A percentile compares a stretch with the other conserved stretches of the same genome.
Evolutionary conservation across 2,329 filamentous ascomycete species (phyloP).

Genomic region (Curvularia lunata): DNA sequence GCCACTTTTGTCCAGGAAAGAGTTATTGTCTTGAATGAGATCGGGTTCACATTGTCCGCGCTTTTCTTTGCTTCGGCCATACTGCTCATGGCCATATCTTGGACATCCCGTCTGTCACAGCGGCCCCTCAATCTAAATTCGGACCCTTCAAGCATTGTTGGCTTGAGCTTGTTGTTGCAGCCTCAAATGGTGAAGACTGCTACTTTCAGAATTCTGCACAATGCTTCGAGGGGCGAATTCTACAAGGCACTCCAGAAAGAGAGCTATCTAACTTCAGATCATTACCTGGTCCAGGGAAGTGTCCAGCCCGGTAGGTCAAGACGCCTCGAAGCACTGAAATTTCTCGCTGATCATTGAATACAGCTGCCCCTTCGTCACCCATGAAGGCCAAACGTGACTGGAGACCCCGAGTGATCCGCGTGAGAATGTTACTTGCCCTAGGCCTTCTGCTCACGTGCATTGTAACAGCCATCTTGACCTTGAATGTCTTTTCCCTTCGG

Average conservation of each 20-base stretch:
- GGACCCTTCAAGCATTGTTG: no score
- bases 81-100: constrained; percentile 1
- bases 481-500: not conserved
- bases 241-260: not conserved
- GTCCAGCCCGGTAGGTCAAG: not conserved
- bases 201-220: no score
- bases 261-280: not conserved
- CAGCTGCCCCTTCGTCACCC: not conserved
- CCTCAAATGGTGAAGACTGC: no score
- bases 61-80: constrained; percentile 23
- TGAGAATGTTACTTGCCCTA: no score
- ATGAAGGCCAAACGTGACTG: not conserved
- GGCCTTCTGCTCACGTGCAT: not conserved
- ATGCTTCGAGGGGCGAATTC: no score
- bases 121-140: no score
- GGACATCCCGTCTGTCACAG: no score
- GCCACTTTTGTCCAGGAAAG: constrained; percentile 13
- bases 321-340: not conserved
- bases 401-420: no score
- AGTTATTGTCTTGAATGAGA: constrained; percentile 24
- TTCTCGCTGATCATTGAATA: not conserved
- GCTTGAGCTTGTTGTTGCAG: no score
- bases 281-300: not conserved
- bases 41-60: constrained; percentile 19
- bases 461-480: not conserved